These are phyloP conservation scores for Paramyrothecium roridum DNA, from an alignment of 2,329 filamentous ascomycete species.

Conservation along the genomic window DNA sequence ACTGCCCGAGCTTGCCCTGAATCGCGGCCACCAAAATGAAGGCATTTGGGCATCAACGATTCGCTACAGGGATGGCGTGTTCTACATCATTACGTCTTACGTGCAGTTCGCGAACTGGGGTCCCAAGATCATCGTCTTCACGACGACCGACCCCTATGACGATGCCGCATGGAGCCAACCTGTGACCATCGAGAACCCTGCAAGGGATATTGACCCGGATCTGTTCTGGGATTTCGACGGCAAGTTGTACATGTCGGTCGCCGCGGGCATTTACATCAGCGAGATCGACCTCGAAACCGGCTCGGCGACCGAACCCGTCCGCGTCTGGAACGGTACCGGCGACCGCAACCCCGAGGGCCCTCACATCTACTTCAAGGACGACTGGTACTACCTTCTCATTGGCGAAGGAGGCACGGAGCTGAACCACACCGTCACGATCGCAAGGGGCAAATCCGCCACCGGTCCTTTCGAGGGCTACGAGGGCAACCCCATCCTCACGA, in stretches of 20 bases:
- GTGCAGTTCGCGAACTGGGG: slow-evolving; percentile 26
- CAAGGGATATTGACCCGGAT: slow-evolving; percentile 22
- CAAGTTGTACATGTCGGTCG: slow-evolving; percentile 28
- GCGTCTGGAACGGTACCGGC: slow-evolving; percentile 42
- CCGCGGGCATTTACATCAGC: slow-evolving; percentile 20
- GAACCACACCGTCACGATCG: slow-evolving; percentile 39
- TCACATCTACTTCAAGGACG: slow-evolving; percentile 40
- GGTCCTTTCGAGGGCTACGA: slow-evolving; percentile 39
- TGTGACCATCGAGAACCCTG: slow-evolving; percentile 20
- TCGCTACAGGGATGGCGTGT: slow-evolving; percentile 34
- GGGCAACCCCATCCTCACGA: slow-evolving; percentile 42
- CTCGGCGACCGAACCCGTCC: slow-evolving; percentile 6
- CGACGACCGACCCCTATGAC: slow-evolving; percentile 32
- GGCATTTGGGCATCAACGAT: slow-evolving; percentile 46
- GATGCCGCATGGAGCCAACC: slow-evolving; percentile 33
- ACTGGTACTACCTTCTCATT: slow-evolving; percentile 46
- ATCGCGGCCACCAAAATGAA: slow-evolving; percentile 22
- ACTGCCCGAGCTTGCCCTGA: slow-evolving; percentile 28
- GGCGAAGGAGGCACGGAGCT: slow-evolving; percentile 44
- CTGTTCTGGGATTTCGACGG: slow-evolving; percentile 8
- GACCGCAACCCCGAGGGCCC: slow-evolving; percentile 40
- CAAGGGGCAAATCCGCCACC: slow-evolving; percentile 30
- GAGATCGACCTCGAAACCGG: slow-evolving; percentile 4
- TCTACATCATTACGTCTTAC: slow-evolving; percentile 41
- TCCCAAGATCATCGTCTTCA: slow-evolving; percentile 35